A percentile compares a stretch with the other conserved stretches of the same genome.
Conservation (phyloP, 129 eudicot genomes). For the Kitagawia praeruptora region DNA sequence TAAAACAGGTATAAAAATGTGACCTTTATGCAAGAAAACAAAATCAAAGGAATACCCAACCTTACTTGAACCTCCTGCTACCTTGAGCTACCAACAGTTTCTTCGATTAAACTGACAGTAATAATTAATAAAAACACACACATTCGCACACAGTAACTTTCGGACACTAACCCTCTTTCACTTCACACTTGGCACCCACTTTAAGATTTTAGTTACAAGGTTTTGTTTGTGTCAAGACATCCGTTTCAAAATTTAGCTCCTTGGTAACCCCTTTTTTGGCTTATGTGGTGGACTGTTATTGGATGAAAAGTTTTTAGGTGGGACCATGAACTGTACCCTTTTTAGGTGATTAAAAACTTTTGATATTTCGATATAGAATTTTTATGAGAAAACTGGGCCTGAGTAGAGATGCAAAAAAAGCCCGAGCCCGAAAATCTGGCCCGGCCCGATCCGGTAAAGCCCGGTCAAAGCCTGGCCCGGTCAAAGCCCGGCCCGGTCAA, state of each 20-base stretch:
- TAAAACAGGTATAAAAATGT: not conserved
- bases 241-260: slow-evolving; percentile 2
- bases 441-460: too few species aligned
- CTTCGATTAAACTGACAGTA: slow-evolving; percentile 10
- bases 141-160: not conserved
- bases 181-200: slow-evolving; percentile 12
- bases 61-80: not conserved
- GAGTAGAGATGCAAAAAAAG: too few species aligned
- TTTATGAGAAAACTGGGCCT: too few species aligned
- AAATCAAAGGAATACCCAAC: not conserved
- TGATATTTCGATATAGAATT: too few species aligned
- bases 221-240: not conserved
- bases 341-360: not conserved
- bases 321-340: not conserved
- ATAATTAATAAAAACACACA: slow-evolving; percentile 2
- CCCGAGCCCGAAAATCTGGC: too few species aligned
- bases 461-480: too few species aligned
- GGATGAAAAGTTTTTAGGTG: not conserved
- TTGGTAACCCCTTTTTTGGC: not conserved
- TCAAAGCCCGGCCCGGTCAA: too few species aligned
- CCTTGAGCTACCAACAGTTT: slow-evolving; percentile 4
- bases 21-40: slow-evolving; percentile 11
- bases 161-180: slow-evolving; percentile 3
- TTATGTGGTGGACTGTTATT: not conserved
- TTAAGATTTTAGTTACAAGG: slow-evolving; percentile 12